phyloP scores from a whole-genome alignment of 2,329 filamentous ascomycete species.

The Nigrospora sphaerica region DNA sequence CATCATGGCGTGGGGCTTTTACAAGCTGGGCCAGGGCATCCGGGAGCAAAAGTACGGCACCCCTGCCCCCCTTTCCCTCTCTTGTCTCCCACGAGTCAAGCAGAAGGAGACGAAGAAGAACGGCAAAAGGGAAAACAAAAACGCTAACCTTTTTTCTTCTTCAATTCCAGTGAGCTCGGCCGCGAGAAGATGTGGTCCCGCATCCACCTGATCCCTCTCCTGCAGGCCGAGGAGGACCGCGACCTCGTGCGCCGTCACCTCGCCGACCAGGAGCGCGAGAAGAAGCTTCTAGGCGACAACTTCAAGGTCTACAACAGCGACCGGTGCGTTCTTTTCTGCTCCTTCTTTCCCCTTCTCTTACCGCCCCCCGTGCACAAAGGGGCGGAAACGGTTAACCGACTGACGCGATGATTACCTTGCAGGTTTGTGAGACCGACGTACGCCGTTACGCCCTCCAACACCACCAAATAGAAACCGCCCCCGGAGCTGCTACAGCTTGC shows the following conservation, averaged over 20 bases:
- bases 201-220: conserved; percentile 86
- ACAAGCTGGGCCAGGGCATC: conserved; percentile 72
- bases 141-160: background rate
- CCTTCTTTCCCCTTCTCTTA: conserved; percentile 1
- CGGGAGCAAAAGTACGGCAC: conserved; percentile 78
- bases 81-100: background rate
- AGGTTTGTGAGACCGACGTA: conserved; percentile 81
- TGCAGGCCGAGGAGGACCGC: conserved; percentile 95
- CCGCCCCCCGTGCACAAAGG: conserved; percentile 4
- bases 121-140: background rate
- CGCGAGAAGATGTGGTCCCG: conserved; percentile 98
- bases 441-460: conserved; percentile 59
- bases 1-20: conserved; percentile 88
- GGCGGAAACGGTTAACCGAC: too few relatives aligned
- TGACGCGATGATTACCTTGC: conserved; percentile 2
- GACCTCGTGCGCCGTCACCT: conserved; percentile 83
- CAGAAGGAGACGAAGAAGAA: background rate
- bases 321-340: conserved; percentile 49
- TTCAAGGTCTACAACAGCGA: conserved; percentile 83
- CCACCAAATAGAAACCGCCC: conserved; percentile 42
- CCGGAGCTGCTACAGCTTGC: too few relatives aligned
- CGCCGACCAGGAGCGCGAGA: conserved; percentile 84
- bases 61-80: background rate
- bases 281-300: conserved; percentile 79
- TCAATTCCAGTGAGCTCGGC: conserved; percentile 65